Evolutionary conservation across 257 asterid genomes (phyloP).

Genomic region (Misopates orontium): DNA sequence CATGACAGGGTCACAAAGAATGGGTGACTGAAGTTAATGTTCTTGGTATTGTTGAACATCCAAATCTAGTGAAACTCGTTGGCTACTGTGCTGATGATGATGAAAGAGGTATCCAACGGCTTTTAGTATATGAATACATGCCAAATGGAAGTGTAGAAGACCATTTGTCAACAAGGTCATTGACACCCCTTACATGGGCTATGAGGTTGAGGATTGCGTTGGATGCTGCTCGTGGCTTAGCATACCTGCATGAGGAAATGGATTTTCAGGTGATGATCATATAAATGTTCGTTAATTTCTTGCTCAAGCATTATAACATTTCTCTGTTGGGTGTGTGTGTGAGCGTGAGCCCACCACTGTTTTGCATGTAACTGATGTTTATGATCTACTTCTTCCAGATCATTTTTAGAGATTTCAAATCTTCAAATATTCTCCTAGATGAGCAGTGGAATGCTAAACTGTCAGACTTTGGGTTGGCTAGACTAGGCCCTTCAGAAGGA

Average conservation of each 20-base stretch:
- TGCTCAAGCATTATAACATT: constrained; percentile 15
- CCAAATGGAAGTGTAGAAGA: constrained; percentile 88
- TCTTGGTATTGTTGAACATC: constrained; percentile 89
- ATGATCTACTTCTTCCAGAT: constrained; percentile 35
- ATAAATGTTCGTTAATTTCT: neutral
- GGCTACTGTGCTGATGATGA: constrained; percentile 99
- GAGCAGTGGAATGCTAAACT: constrained; percentile 70
- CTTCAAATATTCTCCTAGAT: constrained; percentile 67
- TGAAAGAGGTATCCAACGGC: constrained; percentile 96
- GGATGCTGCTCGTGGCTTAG: constrained; percentile 89
- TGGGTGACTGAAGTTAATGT: constrained; percentile 99
- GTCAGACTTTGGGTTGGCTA: constrained; percentile 73
- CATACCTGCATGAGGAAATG: constrained; percentile 93
- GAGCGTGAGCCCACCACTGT: too few species aligned
- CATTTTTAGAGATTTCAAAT: constrained; percentile 67
- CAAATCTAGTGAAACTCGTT: constrained; percentile 83
- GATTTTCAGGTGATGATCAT: constrained; percentile 75
- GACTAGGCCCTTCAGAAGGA: constrained; percentile 72
- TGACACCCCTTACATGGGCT: constrained; percentile 77
- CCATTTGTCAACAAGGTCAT: constrained; percentile 65
- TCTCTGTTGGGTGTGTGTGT: too few species aligned
- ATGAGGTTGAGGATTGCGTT: constrained; percentile 86
- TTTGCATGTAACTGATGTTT: constrained; percentile 10
- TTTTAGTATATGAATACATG: constrained; percentile 87
- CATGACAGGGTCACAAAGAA: constrained; percentile 89